Conservation (phyloP, 1,284 basidiomycete species). For the Xerocomus amazonicus region DNA sequence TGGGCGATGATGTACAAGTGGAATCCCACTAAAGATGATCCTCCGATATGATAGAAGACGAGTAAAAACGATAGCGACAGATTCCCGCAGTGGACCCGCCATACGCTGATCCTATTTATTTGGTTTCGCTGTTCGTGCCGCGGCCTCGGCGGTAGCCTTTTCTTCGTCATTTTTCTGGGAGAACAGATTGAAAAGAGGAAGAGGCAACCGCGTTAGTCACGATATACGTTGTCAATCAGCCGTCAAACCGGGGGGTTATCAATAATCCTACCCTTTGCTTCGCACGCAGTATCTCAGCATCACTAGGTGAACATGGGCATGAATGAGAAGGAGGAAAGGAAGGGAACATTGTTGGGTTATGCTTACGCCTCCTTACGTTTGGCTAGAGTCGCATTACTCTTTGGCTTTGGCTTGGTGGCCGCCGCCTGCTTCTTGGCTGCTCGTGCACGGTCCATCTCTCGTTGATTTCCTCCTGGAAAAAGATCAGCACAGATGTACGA, state of each 20-base stretch:
- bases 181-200: neutral
- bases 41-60: constrained; percentile 1
- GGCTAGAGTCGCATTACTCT: constrained; percentile 55
- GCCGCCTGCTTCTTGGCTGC: constrained; percentile 67
- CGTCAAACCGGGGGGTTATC: neutral
- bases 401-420: constrained; percentile 52
- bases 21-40: constrained; percentile 14
- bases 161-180: constrained; percentile 62
- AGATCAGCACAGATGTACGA: constrained; percentile 11
- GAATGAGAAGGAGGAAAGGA: constrained; percentile 24
- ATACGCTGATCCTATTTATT: constrained; percentile 41
- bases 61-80: constrained; percentile 2
- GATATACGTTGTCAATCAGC: constrained; percentile 9
- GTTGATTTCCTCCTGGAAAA: constrained; percentile 72
- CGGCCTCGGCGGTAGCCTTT: constrained; percentile 37
- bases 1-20: constrained; percentile 5
- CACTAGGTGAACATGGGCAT: constrained; percentile 41
- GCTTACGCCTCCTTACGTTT: constrained; percentile 75
- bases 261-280: constrained; percentile 63
- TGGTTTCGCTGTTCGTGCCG: constrained; percentile 28
- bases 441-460: constrained; percentile 67
- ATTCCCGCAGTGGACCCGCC: constrained; percentile 15
- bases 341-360: constrained; percentile 5
- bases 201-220: constrained; percentile 6
- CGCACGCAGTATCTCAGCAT: constrained; percentile 67